Percentiles rank a stretch among this genome's conserved stretches.
Evolutionary conservation across 257 asterid species (phyloP).

Genomic region (Mitragyna speciosa): DNA sequence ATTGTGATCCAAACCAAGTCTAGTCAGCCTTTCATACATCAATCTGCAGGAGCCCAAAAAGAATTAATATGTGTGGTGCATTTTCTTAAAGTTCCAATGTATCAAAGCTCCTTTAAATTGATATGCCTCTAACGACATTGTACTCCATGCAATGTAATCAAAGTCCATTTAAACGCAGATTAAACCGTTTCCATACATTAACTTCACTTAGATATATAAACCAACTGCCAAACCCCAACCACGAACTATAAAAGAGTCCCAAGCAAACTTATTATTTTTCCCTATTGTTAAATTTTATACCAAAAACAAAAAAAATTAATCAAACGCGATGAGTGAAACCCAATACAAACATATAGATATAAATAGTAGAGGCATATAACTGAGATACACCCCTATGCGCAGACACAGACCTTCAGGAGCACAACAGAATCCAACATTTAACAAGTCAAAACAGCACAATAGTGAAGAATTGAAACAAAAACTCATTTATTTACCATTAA

Average conservation of each 20-base stretch:
- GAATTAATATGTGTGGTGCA: neutral
- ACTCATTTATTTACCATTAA: neutral
- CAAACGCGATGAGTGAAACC: neutral
- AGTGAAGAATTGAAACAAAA: neutral
- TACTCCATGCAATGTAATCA: neutral
- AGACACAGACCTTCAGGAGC: neutral
- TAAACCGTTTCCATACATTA: neutral
- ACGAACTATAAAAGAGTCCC: neutral
- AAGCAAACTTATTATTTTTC: neutral
- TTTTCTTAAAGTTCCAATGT: neutral
- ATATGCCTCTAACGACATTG: neutral
- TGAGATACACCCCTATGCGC: neutral
- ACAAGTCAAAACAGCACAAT: neutral
- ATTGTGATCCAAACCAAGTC: neutral
- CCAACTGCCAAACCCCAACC: neutral
- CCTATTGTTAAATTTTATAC: too few species aligned
- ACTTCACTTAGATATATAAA: neutral
- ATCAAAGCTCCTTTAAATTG: neutral
- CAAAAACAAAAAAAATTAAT: neutral
- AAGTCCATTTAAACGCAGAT: neutral
- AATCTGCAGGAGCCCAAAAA: neutral
- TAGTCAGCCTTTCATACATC: neutral
- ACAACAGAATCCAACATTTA: too few species aligned
- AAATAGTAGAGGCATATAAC: neutral
- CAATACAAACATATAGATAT: too few species aligned